phyloP scores from a whole-genome alignment of 768 basidiomycete genomes.

The Hygrocybe punicea region DNA sequence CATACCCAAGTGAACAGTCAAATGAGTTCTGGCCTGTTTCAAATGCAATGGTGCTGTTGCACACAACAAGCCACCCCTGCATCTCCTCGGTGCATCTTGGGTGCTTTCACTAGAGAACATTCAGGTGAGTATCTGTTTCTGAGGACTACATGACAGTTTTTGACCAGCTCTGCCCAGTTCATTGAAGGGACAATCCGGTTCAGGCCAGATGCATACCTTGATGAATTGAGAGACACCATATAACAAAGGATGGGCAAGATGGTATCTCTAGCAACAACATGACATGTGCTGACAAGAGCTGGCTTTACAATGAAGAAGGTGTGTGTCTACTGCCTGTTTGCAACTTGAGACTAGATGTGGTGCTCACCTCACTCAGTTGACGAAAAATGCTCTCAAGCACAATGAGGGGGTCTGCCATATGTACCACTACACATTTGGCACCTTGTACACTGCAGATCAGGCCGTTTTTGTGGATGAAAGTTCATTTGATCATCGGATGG shows the following conservation, averaged over 20 bases:
- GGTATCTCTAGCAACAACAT: conserved; percentile 13
- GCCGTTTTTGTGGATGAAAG: conserved; percentile 37
- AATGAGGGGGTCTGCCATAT: conserved; percentile 9
- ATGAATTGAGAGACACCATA: conserved; percentile 14
- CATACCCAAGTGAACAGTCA: conserved; percentile 4
- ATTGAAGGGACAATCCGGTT: conserved; percentile 6
- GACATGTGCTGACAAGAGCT: conserved; percentile 12
- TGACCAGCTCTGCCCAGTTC: conserved; percentile 2
- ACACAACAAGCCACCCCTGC: background rate
- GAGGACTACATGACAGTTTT: background rate
- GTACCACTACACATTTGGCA: conserved; percentile 9
- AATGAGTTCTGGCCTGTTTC: background rate
- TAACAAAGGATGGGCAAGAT: conserved; percentile 4
- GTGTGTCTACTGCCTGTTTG: background rate
- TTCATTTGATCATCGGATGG: conserved; percentile 27
- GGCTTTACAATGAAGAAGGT: conserved; percentile 23
- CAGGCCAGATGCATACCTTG: conserved; percentile 12
- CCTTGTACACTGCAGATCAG: conserved; percentile 18
- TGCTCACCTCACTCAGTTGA: conserved; percentile 7
- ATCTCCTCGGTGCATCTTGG: background rate
- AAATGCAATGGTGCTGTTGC: background rate
- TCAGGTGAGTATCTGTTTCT: background rate
- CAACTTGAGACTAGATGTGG: too few species aligned
- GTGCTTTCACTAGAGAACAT: conserved; percentile 1
- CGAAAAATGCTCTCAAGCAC: conserved; percentile 11